Evolutionary conservation across 2,329 filamentous ascomycete genomes (phyloP).

Genomic region (Diplodia seriata): DNA sequence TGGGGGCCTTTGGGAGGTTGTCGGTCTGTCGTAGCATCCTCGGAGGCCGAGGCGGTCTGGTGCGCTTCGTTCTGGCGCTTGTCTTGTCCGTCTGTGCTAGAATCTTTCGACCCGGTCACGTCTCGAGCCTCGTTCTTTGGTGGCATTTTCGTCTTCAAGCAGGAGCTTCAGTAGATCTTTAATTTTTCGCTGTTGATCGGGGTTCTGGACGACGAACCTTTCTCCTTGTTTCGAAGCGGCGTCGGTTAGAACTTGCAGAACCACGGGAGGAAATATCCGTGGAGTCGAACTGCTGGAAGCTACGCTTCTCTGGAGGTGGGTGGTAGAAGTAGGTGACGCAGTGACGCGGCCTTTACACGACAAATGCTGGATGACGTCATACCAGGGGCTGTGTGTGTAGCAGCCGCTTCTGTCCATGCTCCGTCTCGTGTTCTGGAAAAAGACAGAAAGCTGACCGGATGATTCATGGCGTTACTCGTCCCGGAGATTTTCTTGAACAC

Average conservation of each 20-base stretch:
- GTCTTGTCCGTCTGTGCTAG: neutral
- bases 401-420: neutral
- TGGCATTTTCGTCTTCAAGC: neutral
- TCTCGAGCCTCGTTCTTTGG: neutral
- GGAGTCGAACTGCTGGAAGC: too few relatives aligned
- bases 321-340: neutral
- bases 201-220: neutral
- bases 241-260: neutral
- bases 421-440: neutral
- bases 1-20: constrained; percentile 30
- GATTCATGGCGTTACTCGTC: too few relatives aligned
- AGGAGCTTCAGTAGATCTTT: neutral
- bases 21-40: neutral
- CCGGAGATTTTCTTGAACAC: too few relatives aligned
- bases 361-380: neutral
- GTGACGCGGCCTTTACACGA: neutral
- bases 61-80: neutral
- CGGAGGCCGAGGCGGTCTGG: neutral
- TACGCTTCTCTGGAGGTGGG: neutral
- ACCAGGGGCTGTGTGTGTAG: neutral
- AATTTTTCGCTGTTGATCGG: neutral
- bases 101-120: neutral
- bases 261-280: neutral
- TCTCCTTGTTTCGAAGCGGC: neutral
- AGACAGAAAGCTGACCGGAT: neutral